A percentile compares a stretch with the other conserved stretches of the same genome.
phyloP scores from a whole-genome alignment of 2,329 filamentous ascomycete species.

The Phialophora chinensis region DNA sequence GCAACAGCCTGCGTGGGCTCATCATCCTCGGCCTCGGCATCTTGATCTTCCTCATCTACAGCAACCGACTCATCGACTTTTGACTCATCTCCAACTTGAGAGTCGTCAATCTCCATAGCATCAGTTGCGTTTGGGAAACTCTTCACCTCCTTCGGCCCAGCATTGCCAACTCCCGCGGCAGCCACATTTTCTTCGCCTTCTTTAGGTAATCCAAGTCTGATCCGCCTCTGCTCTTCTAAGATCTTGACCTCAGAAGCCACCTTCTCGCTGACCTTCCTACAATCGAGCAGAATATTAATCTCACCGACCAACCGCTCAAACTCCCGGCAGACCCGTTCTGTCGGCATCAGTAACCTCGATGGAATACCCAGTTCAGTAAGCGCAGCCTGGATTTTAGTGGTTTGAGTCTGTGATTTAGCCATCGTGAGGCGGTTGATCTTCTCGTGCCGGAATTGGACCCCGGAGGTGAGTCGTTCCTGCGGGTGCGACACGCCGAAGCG shows the following conservation, averaged over 20 bases:
- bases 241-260: slow-evolving; percentile 56
- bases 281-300: slow-evolving; percentile 55
- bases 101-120: slow-evolving; percentile 37
- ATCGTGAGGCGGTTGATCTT: slow-evolving; percentile 57
- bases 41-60: slow-evolving; percentile 33
- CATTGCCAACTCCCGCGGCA: slow-evolving; percentile 5
- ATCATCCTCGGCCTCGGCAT: slow-evolving; percentile 45
- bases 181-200: slow-evolving; percentile 29
- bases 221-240: slow-evolving; percentile 45
- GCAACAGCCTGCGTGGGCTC: slow-evolving; percentile 23
- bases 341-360: slow-evolving; percentile 56
- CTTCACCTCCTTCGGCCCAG: neutral
- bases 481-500: slow-evolving; percentile 84
- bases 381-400: slow-evolving; percentile 55
- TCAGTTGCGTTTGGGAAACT: slow-evolving; percentile 15
- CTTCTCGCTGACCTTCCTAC: slow-evolving; percentile 55
- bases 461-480: slow-evolving; percentile 81
- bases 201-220: slow-evolving; percentile 38
- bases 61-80: slow-evolving; percentile 32
- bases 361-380: slow-evolving; percentile 56
- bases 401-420: slow-evolving; percentile 58
- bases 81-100: slow-evolving; percentile 17
- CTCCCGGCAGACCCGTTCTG: slow-evolving; percentile 56
- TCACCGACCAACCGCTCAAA: slow-evolving; percentile 56
- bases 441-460: slow-evolving; percentile 84